A percentile compares a stretch with the other conserved stretches of the same genome.
Evolutionary conservation across 1,284 basidiomycete species (phyloP).

Genomic region (Irpex lacteus): DNA sequence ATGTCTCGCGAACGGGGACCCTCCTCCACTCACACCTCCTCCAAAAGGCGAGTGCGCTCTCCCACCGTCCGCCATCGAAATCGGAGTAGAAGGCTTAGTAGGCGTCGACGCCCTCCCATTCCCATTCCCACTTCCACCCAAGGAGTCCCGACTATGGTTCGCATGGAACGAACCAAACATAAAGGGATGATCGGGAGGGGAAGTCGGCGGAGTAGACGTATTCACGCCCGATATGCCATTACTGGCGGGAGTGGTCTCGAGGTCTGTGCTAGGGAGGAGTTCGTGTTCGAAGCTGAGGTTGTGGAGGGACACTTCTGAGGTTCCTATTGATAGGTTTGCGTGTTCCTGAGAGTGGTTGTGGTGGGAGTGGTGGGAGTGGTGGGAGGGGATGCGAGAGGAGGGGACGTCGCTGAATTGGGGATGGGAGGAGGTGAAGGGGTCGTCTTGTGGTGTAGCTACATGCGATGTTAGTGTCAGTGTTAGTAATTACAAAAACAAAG

Average conservation of each 20-base stretch:
- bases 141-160: conserved; percentile 6
- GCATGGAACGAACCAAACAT: background rate
- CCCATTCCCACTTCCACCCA: background rate
- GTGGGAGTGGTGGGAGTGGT: background rate
- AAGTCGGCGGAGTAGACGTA: conserved; percentile 16
- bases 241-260: background rate
- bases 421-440: background rate
- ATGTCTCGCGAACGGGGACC: conserved; percentile 3
- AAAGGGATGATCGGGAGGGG: conserved; percentile 12
- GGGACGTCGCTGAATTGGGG: background rate
- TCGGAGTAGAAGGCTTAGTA: too few relatives aligned
- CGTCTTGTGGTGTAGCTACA: background rate
- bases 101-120: too few relatives aligned
- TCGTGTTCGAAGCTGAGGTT: conserved; percentile 24
- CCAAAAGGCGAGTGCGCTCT: too few relatives aligned
- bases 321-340: conserved; percentile 1
- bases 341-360: background rate
- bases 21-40: too few relatives aligned
- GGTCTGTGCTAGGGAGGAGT: conserved; percentile 11
- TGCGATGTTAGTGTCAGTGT: too few relatives aligned
- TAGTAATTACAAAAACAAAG: too few relatives aligned
- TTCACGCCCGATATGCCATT: background rate
- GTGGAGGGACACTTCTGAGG: conserved; percentile 26
- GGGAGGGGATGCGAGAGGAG: background rate
- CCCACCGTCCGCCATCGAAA: too few relatives aligned